A percentile compares a stretch with the other conserved stretches of the same genome.
Evolutionary conservation across 768 basidiomycete genomes (phyloP).

Genomic region (Hortiboletus campestris): DNA sequence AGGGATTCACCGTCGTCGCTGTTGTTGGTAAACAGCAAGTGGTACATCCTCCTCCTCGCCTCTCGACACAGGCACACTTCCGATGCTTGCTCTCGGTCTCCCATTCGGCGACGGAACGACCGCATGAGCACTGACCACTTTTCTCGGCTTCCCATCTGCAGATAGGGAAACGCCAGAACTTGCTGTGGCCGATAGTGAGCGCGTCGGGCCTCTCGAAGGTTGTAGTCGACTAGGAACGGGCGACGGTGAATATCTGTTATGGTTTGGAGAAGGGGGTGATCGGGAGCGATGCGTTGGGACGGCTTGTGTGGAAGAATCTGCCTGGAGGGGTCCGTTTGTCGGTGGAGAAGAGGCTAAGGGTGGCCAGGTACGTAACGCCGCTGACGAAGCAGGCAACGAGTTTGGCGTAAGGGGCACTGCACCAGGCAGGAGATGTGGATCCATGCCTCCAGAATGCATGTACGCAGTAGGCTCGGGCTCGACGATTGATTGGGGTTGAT

Average conservation of each 20-base stretch:
- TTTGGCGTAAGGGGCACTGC: constrained; percentile 46
- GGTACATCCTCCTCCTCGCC: constrained; percentile 79
- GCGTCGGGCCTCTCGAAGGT: constrained; percentile 46
- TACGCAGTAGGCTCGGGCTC: constrained; percentile 31
- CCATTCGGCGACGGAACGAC: constrained; percentile 36
- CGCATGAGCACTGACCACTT: constrained; percentile 66
- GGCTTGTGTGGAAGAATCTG: constrained; percentile 26
- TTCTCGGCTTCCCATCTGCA: constrained; percentile 55
- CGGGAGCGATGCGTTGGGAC: constrained; percentile 43
- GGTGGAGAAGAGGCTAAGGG: constrained; percentile 39
- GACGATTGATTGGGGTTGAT: constrained; percentile 28
- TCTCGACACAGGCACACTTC: constrained; percentile 33
- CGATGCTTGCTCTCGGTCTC: constrained; percentile 40
- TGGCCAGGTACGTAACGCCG: constrained; percentile 23
- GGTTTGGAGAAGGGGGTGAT: constrained; percentile 51
- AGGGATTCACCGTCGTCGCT: constrained; percentile 47
- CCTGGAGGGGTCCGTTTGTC: constrained; percentile 17
- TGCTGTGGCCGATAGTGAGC: constrained; percentile 72
- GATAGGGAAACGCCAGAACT: constrained; percentile 36
- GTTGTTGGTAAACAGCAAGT: constrained; percentile 77
- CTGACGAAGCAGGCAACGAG: constrained; percentile 23
- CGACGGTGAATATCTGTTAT: constrained; percentile 37
- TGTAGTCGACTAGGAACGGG: constrained; percentile 22
- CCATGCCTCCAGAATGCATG: constrained; percentile 27
- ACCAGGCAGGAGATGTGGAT: constrained; percentile 53